phyloP scores from a whole-genome alignment of 139 green algal species.

The Pedinophyceae sp. region DNA sequence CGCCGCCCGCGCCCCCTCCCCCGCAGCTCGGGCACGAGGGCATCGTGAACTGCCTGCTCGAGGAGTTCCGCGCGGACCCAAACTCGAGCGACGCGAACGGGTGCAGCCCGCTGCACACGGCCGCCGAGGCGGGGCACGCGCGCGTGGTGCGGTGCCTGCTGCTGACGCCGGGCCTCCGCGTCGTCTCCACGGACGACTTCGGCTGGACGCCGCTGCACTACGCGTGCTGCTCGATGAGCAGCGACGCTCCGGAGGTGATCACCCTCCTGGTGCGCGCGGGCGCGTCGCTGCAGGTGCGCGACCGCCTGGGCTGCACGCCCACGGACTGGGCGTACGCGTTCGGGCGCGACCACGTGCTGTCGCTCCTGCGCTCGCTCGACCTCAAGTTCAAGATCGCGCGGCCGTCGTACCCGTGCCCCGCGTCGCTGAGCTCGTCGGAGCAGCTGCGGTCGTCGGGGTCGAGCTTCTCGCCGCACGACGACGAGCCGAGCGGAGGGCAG shows the following conservation, averaged over 20 bases:
- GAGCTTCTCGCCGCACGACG: no score
- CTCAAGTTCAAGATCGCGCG: background rate
- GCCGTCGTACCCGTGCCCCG: background rate
- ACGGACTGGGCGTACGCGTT: background rate
- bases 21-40: background rate
- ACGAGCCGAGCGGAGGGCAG: no score
- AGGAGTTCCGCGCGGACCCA: background rate
- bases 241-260: background rate
- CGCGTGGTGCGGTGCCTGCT: background rate
- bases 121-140: background rate
- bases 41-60: background rate
- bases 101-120: background rate
- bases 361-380: background rate
- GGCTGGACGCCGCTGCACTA: background rate
- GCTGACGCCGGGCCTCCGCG: background rate
- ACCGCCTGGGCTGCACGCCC: background rate
- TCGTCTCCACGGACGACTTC: background rate
- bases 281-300: background rate
- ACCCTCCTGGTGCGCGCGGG: background rate
- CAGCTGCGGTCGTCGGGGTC: background rate
- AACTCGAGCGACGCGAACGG: background rate
- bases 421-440: background rate
- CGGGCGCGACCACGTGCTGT: background rate
- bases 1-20: no score
- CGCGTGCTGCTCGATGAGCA: background rate